These are phyloP conservation scores for Senna tora DNA, from an alignment of 306 rosid species.

Conservation along the genomic window DNA sequence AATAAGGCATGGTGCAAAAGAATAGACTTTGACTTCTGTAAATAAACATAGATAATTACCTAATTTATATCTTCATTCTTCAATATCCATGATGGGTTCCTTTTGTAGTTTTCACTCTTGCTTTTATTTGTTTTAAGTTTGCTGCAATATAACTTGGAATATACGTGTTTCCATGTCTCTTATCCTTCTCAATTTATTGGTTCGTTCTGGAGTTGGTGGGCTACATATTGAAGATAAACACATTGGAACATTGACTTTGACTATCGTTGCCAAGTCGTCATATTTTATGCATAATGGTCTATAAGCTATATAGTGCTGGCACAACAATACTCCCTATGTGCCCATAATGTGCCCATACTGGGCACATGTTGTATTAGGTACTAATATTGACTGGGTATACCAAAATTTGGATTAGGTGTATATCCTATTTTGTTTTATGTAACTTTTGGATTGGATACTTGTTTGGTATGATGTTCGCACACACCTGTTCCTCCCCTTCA, in stretches of 20 bases:
- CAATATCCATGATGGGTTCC: background rate
- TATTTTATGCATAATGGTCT: constrained; percentile 5
- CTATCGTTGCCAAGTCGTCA: background rate
- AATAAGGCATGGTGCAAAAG: background rate
- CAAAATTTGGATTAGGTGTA: background rate
- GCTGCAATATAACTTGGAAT: background rate
- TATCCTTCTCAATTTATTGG: background rate
- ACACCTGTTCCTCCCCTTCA: background rate
- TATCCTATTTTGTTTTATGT: background rate
- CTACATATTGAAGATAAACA: background rate
- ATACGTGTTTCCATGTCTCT: background rate
- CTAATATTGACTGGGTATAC: background rate
- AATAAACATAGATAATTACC: background rate
- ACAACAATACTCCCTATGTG: background rate
- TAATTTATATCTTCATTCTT: background rate
- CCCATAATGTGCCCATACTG: no score
- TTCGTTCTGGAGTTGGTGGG: background rate
- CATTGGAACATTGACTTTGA: background rate
- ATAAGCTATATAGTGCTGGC: background rate
- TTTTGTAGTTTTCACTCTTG: background rate
- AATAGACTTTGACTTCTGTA: background rate
- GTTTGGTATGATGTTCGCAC: background rate
- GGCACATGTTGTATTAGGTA: background rate
- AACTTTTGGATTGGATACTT: background rate
- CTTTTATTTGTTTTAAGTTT: constrained; percentile 8